Conservation (phyloP, 371 early-diverging fungal species). For the Mucor racemosus region DNA sequence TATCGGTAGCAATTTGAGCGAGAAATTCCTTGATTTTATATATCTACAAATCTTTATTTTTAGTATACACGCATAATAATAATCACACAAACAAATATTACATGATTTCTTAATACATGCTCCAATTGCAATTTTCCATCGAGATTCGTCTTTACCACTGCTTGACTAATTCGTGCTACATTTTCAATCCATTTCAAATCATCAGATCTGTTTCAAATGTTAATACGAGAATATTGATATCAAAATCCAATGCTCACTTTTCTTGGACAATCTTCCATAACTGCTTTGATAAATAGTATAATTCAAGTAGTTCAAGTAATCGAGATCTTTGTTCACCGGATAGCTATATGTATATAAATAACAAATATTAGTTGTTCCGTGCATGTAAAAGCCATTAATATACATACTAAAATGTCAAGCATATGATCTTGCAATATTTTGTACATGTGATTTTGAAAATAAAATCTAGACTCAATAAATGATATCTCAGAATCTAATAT, state of each 20-base stretch:
- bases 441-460: slow-evolving; percentile 20
- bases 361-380: background rate
- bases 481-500: background rate
- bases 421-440: slow-evolving; percentile 14
- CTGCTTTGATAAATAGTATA: background rate
- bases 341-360: background rate
- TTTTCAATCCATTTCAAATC: background rate
- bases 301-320: background rate
- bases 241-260: background rate
- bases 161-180: background rate
- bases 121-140: background rate
- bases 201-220: background rate
- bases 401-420: background rate
- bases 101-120: background rate
- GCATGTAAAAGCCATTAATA: background rate
- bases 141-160: background rate
- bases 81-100: background rate
- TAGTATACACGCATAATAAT: background rate
- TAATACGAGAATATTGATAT: background rate
- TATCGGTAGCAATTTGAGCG: background rate
- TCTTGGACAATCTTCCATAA: background rate
- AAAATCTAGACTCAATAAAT: slow-evolving; percentile 13
- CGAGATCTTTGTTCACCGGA: background rate
- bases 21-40: background rate
- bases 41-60: background rate